Conservation (phyloP, 768 basidiomycete species). For the Leccinellum albellum region DNA sequence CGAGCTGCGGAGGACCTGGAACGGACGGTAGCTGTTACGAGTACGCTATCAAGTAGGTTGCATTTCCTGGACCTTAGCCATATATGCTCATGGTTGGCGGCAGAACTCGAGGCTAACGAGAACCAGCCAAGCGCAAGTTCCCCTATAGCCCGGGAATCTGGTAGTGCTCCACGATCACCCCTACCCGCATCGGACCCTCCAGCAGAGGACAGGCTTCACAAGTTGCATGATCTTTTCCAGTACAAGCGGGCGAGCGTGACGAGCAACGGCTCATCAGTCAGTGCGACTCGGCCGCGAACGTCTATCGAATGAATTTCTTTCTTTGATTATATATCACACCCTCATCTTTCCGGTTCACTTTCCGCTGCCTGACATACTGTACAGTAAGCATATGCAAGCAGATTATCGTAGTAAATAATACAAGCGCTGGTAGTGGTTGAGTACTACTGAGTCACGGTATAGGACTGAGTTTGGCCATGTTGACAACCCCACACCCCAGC, state of each 20-base stretch:
- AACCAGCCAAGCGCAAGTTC: slow-evolving; percentile 34
- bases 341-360: slow-evolving; percentile 15
- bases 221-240: slow-evolving; percentile 78
- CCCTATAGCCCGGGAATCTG: slow-evolving; percentile 29
- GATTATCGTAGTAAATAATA: slow-evolving; percentile 23
- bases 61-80: background rate
- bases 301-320: slow-evolving; percentile 19
- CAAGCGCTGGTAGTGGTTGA: background rate
- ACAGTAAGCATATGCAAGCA: slow-evolving; percentile 24
- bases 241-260: slow-evolving; percentile 65
- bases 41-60: slow-evolving; percentile 72
- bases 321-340: slow-evolving; percentile 15
- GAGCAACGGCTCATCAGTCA: slow-evolving; percentile 39
- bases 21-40: slow-evolving; percentile 74
- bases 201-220: slow-evolving; percentile 64
- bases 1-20: slow-evolving; percentile 86
- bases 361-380: slow-evolving; percentile 26
- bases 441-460: too few relatives aligned
- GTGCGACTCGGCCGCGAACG: slow-evolving; percentile 14
- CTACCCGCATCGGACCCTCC: slow-evolving; percentile 31
- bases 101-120: slow-evolving; percentile 64
- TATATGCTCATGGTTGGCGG: slow-evolving; percentile 8
- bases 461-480: slow-evolving; percentile 28
- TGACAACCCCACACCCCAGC: slow-evolving; percentile 11
- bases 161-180: slow-evolving; percentile 34